A percentile compares a stretch with the other conserved stretches of the same genome.
Conservation (phyloP, 192 early-diverging fungal genomes). For the Haplosporangium gracile region DNA sequence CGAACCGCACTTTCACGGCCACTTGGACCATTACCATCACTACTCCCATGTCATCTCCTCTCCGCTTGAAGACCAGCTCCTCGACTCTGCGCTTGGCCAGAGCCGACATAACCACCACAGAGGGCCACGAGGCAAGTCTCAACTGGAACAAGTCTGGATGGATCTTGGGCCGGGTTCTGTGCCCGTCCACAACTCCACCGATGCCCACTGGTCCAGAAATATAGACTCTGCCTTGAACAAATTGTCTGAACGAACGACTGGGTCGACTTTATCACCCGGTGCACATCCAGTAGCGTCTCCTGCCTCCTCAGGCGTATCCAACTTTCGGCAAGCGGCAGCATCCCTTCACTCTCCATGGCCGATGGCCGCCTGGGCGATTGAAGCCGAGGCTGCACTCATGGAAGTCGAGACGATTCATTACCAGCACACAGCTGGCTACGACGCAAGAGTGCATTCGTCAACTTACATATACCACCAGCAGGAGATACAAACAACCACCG, state of each 20-base stretch:
- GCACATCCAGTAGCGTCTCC: neutral
- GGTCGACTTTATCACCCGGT: neutral
- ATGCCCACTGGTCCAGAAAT: neutral
- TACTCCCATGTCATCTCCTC: neutral
- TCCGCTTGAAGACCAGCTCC: neutral
- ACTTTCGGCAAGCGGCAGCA: conserved; percentile 25
- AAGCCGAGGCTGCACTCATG: conserved; percentile 34
- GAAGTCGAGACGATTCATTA: conserved; percentile 24
- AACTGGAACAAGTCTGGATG: conserved; percentile 46
- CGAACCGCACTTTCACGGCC: neutral
- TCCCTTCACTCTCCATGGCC: conserved; percentile 34
- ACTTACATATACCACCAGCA: neutral
- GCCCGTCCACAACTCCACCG: neutral
- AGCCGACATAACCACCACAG: neutral
- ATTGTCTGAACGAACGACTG: neutral
- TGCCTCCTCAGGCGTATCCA: neutral
- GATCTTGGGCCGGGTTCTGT: conserved; percentile 10
- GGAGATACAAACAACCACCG: too few species aligned
- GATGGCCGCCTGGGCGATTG: conserved; percentile 35
- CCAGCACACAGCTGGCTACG: neutral
- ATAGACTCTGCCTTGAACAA: neutral
- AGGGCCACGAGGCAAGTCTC: conserved; percentile 17
- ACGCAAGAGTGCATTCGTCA: neutral
- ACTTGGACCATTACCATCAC: neutral
- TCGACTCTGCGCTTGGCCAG: neutral